phyloP scores from a whole-genome alignment of 2,329 filamentous ascomycete species.

The Aureobasidium sp. region DNA sequence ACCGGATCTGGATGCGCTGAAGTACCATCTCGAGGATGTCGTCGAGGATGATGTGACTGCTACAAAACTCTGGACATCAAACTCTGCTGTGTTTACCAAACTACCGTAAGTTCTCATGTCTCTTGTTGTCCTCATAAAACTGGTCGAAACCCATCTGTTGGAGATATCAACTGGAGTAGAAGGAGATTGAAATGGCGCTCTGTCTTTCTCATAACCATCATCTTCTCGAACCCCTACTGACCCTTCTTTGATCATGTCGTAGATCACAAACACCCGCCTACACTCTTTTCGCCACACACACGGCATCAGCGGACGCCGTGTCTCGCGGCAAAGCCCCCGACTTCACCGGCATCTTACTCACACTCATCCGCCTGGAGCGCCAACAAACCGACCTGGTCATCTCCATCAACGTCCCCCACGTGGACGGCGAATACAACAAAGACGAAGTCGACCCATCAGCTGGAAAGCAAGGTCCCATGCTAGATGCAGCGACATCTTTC shows the following conservation, averaged over 20 bases:
- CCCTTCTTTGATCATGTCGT: constrained; percentile 23
- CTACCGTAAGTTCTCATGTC: constrained; percentile 30
- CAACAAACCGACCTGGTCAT: constrained; percentile 76
- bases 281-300: constrained; percentile 59
- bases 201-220: background rate
- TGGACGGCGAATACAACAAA: constrained; percentile 64
- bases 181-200: background rate
- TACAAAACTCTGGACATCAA: constrained; percentile 31
- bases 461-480: constrained; percentile 59
- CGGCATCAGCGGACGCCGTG: constrained; percentile 25
- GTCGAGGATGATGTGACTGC: constrained; percentile 30
- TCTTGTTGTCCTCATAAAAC: background rate
- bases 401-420: constrained; percentile 81
- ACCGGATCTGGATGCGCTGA: constrained; percentile 59
- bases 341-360: constrained; percentile 64
- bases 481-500: constrained; percentile 54
- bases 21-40: constrained; percentile 45
- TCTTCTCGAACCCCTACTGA: background rate
- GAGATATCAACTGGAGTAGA: background rate
- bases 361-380: constrained; percentile 67
- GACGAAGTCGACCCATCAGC: constrained; percentile 63
- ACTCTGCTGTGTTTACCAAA: constrained; percentile 26
- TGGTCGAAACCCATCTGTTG: background rate
- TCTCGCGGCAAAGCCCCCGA: constrained; percentile 36
- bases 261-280: constrained; percentile 54